These are phyloP conservation scores for Arabidopsis lyrata DNA, from an alignment of 441 rosid genomes.

Conservation along the genomic window DNA sequence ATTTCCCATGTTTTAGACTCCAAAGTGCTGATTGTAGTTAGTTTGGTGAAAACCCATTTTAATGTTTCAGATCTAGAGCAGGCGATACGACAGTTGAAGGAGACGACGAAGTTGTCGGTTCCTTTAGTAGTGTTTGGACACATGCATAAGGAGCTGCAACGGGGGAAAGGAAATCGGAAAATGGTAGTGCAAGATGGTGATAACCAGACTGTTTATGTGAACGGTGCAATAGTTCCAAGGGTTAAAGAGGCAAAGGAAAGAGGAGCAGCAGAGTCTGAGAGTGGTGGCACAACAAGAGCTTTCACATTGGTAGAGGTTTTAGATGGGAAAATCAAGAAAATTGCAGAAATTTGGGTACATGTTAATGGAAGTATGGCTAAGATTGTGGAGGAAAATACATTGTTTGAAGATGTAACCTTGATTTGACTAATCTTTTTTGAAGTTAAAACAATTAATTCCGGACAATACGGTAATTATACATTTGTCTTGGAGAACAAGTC, in stretches of 20 bases:
- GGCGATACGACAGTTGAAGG: constrained; percentile 68
- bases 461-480: not conserved
- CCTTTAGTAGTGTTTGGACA: constrained; percentile 90
- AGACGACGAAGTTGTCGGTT: constrained; percentile 48
- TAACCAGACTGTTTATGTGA: constrained; percentile 64
- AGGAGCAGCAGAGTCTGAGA: constrained; percentile 30
- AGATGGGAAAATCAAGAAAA: constrained; percentile 64
- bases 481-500: constrained; percentile 11
- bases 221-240: constrained; percentile 88
- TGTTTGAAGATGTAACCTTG: constrained; percentile 46
- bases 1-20: constrained; percentile 2
- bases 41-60: not conserved
- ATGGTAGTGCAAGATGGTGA: constrained; percentile 68
- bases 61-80: constrained; percentile 70
- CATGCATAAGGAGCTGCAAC: constrained; percentile 85
- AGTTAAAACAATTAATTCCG: not conserved
- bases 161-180: constrained; percentile 68
- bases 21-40: constrained; percentile 19
- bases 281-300: constrained; percentile 60
- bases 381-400: constrained; percentile 59
- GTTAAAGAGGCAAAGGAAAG: constrained; percentile 43
- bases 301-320: constrained; percentile 70
- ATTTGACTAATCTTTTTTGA: not conserved
- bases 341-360: constrained; percentile 79
- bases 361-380: constrained; percentile 53